Evolutionary conservation across 768 basidiomycete genomes (phyloP), one percentile per base, ranked within the genome.

Genomic region (Podaxis sp.): DNA sequence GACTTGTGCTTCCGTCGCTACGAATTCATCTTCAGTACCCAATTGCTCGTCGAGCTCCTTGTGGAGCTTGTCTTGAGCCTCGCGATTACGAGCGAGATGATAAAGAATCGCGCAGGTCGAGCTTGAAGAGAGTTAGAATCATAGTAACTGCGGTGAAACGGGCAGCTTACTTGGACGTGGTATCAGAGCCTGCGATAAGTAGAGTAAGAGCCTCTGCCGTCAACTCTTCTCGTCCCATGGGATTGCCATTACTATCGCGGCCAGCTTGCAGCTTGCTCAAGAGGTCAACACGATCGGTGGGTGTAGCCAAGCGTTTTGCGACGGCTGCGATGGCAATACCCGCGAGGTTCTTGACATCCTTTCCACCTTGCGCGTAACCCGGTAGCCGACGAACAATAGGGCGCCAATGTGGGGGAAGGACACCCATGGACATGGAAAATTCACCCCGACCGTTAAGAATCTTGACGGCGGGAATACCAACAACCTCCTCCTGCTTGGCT

Each of bases 41-140:
- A 83, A 75, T 41, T 88, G 81, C 62, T 88, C 83, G 56, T 84
- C 86, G 6, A 96, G 84, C 69, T 95, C 94, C 56, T 80, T 78
- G 56, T 93, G 91, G 4, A 97, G 82, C 66, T 88, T 91, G 41
- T 72, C 76, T 68, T 95, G 90, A 2, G 80, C 85, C 2, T 69
- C 68, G 2, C 84, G 91, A 72, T 90, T 84, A 26, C 77, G 75
- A 4, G 92, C 90, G 63, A 97, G 83, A 71, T 93, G 84, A 77
- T 93, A 95, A 24, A 91, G 82, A 70, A 96, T 94, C 11, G 93
- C 94, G 67, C 93, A 95, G 4, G 91, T 91, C 17, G 93, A 95
- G 77, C 92, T 94, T 63, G 5, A 49, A 54, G 30, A 58, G 36
- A n/a, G 36, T 11, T 12, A 66, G 49, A n/a, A 30, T 24, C 15